Percentiles rank a stretch among this genome's conserved stretches.
phyloP scores from a whole-genome alignment of 2,329 filamentous ascomycete genomes.

The Neonectria ditissima region DNA sequence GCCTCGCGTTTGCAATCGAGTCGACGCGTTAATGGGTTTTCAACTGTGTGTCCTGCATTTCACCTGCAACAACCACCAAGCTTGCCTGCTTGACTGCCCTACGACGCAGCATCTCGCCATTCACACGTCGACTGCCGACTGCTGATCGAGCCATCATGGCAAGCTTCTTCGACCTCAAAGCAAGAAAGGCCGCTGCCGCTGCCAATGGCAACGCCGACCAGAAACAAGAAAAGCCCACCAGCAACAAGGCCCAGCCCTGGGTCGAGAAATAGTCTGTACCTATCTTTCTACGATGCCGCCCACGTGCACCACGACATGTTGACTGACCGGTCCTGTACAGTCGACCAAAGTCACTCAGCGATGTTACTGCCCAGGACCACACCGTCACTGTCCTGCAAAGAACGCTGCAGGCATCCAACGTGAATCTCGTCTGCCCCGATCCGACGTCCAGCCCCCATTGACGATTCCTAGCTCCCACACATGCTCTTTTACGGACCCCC shows the following conservation, averaged over 20 bases:
- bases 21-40: slow-evolving; percentile 33
- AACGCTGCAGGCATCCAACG: slow-evolving; percentile 94
- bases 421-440: slow-evolving; percentile 51
- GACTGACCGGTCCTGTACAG: slow-evolving; percentile 59
- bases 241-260: slow-evolving; percentile 85
- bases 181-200: slow-evolving; percentile 79
- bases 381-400: slow-evolving; percentile 92
- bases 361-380: slow-evolving; percentile 98
- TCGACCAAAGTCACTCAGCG: slow-evolving; percentile 90
- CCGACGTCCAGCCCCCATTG: slow-evolving; percentile 17
- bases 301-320: neutral
- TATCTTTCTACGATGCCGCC: neutral
- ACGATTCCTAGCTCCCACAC: slow-evolving; percentile 77
- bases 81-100: slow-evolving; percentile 1
- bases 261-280: slow-evolving; percentile 93
- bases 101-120: slow-evolving; percentile 6
- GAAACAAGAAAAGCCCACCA: slow-evolving; percentile 72
- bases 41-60: slow-evolving; percentile 12
- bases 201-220: slow-evolving; percentile 70
- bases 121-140: neutral
- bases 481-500: slow-evolving; percentile 99
- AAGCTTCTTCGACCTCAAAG: slow-evolving; percentile 96
- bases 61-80: slow-evolving; percentile 10
- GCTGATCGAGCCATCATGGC: slow-evolving; percentile 69
- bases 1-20: slow-evolving; percentile 21